Evolutionary conservation across 1,139 yeast species (phyloP).

Genomic region (Saccharomyces hybrid): DNA sequence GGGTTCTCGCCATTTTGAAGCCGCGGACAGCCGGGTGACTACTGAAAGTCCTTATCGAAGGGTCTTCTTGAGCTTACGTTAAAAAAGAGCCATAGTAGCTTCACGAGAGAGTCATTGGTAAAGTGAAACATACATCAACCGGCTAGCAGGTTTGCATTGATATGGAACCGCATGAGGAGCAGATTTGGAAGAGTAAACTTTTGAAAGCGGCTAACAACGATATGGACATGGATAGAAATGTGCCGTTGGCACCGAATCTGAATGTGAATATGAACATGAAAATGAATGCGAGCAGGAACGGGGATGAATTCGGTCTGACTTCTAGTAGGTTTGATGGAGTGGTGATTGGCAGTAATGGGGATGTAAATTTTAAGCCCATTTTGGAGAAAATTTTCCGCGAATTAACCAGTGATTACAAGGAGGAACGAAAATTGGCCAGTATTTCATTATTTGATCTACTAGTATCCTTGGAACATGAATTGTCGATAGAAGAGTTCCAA

Average conservation of each 20-base stretch:
- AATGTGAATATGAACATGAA: not conserved
- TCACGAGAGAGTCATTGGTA: not conserved
- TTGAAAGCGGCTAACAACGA: not conserved
- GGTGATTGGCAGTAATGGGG: not conserved
- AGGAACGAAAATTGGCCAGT: slow-evolving; percentile 54
- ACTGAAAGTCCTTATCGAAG: not conserved
- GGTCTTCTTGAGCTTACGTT: not conserved
- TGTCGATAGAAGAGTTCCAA: slow-evolving; percentile 69
- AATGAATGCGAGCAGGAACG: not conserved
- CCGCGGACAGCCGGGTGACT: not conserved
- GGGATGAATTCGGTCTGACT: not conserved
- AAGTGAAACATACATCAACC: not conserved
- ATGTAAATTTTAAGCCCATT: not conserved
- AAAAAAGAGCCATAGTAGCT: not conserved
- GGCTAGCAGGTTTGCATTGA: not conserved
- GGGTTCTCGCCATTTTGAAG: not conserved
- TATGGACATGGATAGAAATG: not conserved
- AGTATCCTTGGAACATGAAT: slow-evolving; percentile 65
- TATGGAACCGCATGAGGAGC: not conserved
- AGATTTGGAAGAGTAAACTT: not conserved
- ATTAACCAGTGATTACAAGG: slow-evolving; percentile 31
- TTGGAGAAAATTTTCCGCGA: slow-evolving; percentile 18
- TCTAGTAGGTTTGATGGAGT: not conserved
- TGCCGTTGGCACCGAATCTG: not conserved
- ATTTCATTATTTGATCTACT: slow-evolving; percentile 59